These are phyloP conservation scores for Rhizopus arrhizus DNA, from an alignment of 371 early-diverging fungal genomes.

Conservation along the genomic window DNA sequence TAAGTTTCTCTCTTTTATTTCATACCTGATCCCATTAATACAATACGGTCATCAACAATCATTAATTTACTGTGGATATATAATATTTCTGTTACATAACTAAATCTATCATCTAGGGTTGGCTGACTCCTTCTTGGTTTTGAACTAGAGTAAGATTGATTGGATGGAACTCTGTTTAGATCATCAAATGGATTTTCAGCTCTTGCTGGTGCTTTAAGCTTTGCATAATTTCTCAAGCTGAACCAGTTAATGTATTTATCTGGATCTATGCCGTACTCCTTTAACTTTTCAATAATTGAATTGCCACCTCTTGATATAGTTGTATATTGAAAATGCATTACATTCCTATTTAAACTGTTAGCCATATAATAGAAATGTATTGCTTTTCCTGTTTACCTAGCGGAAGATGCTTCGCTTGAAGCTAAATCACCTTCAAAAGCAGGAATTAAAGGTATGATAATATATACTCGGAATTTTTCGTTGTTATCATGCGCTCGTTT, in stretches of 20 bases:
- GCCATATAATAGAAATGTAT: background rate
- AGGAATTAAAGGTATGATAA: constrained; percentile 89
- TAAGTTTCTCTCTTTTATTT: background rate
- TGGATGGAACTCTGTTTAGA: constrained; percentile 15
- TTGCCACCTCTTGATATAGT: constrained; percentile 81
- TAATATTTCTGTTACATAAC: constrained; percentile 79
- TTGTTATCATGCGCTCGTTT: constrained; percentile 67
- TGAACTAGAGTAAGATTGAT: constrained; percentile 2
- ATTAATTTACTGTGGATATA: constrained; percentile 93
- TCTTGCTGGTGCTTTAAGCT: constrained; percentile 33
- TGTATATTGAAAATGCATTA: constrained; percentile 85
- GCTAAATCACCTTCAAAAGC: constrained; percentile 87
- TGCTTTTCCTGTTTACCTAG: constrained; percentile 42
- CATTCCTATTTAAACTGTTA: constrained; percentile 31
- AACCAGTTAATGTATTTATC: constrained; percentile 79
- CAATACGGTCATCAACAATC: constrained; percentile 87
- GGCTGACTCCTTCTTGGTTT: background rate
- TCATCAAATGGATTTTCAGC: constrained; percentile 28
- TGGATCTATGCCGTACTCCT: constrained; percentile 67
- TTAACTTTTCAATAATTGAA: constrained; percentile 68
- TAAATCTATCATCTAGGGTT: constrained; percentile 39
- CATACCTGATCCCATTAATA: constrained; percentile 81
- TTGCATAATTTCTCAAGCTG: constrained; percentile 75
- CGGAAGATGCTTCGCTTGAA: constrained; percentile 71
- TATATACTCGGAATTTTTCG: constrained; percentile 78